These are phyloP conservation scores for Plasmodium billcollinsi DNA, from an alignment of 169 alveolate genomes.

Conservation along the genomic window DNA sequence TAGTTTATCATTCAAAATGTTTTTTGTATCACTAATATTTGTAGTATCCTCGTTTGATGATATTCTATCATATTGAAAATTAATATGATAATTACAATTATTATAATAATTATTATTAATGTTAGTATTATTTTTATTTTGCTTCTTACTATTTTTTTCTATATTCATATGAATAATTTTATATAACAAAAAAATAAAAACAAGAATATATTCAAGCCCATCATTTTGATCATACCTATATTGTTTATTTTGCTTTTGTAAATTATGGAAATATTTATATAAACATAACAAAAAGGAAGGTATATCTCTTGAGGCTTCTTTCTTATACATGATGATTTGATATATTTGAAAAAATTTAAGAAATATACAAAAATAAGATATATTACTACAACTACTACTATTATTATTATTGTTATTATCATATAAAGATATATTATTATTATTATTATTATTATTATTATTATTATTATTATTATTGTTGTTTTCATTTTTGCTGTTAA, in stretches of 20 bases:
- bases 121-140: neutral
- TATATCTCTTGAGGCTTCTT: constrained; percentile 17
- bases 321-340: constrained; percentile 11
- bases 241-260: constrained; percentile 11
- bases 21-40: no score
- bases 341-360: constrained; percentile 3
- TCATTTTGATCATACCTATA: no score
- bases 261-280: constrained; percentile 11
- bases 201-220: constrained; percentile 12
- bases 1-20: no score
- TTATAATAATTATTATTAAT: neutral
- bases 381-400: no score
- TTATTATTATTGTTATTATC: no score
- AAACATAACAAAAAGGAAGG: constrained; percentile 17
- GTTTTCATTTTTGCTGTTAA: neutral
- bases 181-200: constrained; percentile 28
- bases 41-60: no score
- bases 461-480: no score
- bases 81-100: no score
- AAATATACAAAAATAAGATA: neutral
- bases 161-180: constrained; percentile 15
- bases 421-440: no score
- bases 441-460: no score
- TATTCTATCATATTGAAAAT: no score
- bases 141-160: neutral